Conservation (phyloP, 1,139 yeast species). For the Saccharomyces hybrid region DNA sequence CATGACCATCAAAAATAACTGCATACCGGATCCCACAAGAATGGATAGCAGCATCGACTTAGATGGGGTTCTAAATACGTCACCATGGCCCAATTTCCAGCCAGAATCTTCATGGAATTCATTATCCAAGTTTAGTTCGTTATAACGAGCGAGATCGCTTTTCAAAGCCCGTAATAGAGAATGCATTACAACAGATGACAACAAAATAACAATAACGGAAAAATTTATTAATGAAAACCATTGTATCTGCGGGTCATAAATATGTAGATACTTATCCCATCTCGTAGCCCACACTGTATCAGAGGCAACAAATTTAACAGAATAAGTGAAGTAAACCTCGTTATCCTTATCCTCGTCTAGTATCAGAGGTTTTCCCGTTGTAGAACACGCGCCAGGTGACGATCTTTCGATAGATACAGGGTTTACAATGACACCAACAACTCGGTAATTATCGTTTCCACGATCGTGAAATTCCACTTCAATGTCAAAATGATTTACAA, state of each 20-base stretch:
- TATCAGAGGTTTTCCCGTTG: constrained; percentile 37
- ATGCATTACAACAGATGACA: constrained; percentile 74
- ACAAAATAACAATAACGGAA: constrained; percentile 66
- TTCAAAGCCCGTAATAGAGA: constrained; percentile 73
- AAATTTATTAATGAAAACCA: constrained; percentile 91
- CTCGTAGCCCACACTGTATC: constrained; percentile 92
- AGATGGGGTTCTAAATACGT: constrained; percentile 81
- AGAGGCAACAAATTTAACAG: constrained; percentile 59
- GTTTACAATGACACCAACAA: constrained; percentile 79
- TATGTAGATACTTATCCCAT: constrained; percentile 95
- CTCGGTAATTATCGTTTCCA: constrained; percentile 61
- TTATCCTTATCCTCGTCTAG: constrained; percentile 37
- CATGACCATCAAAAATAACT: constrained; percentile 68
- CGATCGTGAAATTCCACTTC: constrained; percentile 75
- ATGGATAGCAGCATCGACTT: constrained; percentile 67
- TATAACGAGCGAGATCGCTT: constrained; percentile 80
- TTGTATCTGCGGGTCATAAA: constrained; percentile 85
- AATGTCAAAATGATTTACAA: constrained; percentile 77
- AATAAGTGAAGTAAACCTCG: constrained; percentile 50
- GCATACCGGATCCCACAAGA: constrained; percentile 83
- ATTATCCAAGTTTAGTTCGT: constrained; percentile 79
- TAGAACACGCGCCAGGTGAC: constrained; percentile 32
- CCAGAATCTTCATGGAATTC: constrained; percentile 92
- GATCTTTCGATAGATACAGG: constrained; percentile 57
- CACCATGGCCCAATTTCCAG: constrained; percentile 96